These are phyloP conservation scores for Chytriomyces confervae DNA, from an alignment of 192 early-diverging fungal genomes.

Conservation along the genomic window DNA sequence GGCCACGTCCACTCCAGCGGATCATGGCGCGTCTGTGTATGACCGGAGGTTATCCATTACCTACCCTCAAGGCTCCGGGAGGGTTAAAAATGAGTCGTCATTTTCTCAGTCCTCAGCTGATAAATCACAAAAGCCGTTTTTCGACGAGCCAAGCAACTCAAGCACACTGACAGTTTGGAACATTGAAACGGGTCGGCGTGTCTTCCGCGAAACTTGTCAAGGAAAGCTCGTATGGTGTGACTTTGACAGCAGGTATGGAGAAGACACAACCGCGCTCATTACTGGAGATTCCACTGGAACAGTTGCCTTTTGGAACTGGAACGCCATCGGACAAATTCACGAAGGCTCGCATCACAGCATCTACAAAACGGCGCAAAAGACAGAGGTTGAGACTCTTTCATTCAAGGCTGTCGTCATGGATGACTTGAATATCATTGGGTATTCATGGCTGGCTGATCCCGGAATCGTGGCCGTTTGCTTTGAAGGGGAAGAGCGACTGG, in stretches of 20 bases:
- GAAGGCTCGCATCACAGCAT: constrained; percentile 1
- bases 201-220: neutral
- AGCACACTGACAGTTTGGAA: constrained; percentile 9
- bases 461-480: neutral
- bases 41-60: neutral
- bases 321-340: neutral
- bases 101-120: neutral
- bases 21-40: neutral
- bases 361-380: neutral
- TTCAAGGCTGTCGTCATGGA: constrained; percentile 4
- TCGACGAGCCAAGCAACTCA: constrained; percentile 4
- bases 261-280: constrained; percentile 6
- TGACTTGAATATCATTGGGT: neutral
- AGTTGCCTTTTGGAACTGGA: constrained; percentile 10
- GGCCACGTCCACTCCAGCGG: neutral
- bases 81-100: neutral
- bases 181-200: neutral
- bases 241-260: constrained; percentile 16
- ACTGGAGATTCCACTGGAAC: constrained; percentile 20
- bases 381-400: neutral
- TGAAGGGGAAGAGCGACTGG: neutral
- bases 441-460: neutral
- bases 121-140: neutral
- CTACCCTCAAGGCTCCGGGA: neutral
- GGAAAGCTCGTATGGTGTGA: constrained; percentile 25